Evolutionary conservation across 306 rosid species (phyloP), one percentile per base, ranked within the genome.

Genomic region (Inga laurina): DNA sequence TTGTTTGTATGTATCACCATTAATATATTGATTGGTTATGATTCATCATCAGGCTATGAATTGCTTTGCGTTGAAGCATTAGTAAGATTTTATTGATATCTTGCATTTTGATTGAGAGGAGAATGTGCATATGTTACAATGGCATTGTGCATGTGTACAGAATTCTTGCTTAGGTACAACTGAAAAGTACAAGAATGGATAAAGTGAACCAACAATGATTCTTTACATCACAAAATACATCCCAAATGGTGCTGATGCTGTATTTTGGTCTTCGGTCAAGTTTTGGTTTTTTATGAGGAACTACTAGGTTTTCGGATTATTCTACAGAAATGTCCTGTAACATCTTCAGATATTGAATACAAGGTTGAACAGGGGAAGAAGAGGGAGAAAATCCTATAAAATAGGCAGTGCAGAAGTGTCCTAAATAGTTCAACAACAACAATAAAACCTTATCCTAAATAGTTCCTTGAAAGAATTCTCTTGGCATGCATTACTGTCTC

Each of bases 1-100:
- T 96, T 65, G 86, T 96, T 68, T 96, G 99, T 93, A 96, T 74
- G 97, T 87, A 62, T 81, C 70, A 45, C n/a, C 41, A 46, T 32
- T 72, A 46, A 72, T 57, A 2, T 57, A n/a, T 72, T 11, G 54
- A 43, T 71, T 43, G 19, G 19, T 71, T 72, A 27, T 72, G 39
- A 34, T 45, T 72, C 39, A 13, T 16, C 52, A 9, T 41, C 51
- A 21, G 34, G 52, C 52, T 44, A 11, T 79, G 44, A 74, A 77
- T 72, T 74, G 21, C 44, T 41, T 62, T 27, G 49, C 32, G 41
- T 21, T 70, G 56, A 44, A 71, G 56, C 21, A 41, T 12, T 44
- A 12, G 76, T 45, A 15, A 18, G 14, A 72, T 81, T 77, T 85
- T 18, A n/a, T 81, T 76, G 24, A 51, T 77, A 62, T 85, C 75